Evolutionary conservation across 495 filamentous ascomycete species (phyloP).

Genomic region (Penicillium flavigenum): DNA sequence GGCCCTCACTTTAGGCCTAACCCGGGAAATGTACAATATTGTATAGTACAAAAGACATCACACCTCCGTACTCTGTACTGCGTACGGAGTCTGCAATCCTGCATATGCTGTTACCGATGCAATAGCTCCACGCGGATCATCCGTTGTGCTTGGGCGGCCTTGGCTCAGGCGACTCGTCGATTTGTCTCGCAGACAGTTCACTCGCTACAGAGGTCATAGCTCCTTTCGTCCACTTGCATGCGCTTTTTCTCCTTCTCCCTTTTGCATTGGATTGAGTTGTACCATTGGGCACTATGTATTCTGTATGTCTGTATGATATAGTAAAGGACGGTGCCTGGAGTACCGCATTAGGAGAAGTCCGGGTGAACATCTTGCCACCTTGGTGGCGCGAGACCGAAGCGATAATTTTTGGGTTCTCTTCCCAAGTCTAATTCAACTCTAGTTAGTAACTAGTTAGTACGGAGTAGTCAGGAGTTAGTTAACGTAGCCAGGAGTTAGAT

Average conservation of each 20-base stretch:
- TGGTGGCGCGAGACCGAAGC: constrained; percentile 2
- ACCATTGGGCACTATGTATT: background rate
- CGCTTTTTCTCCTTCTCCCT: background rate
- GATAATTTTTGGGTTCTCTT: background rate
- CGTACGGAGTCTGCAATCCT: background rate
- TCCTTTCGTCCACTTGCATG: constrained; percentile 1
- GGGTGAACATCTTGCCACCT: constrained; percentile 13
- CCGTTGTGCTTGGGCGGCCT: constrained; percentile 10
- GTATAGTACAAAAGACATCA: too few species aligned
- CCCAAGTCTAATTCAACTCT: background rate
- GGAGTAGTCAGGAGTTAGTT: background rate
- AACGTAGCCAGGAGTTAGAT: too few species aligned
- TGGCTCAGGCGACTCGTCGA: constrained; percentile 18
- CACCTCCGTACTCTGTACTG: too few species aligned
- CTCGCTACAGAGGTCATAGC: constrained; percentile 9
- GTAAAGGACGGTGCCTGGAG: background rate
- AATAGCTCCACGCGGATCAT: constrained; percentile 19
- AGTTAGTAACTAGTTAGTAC: background rate
- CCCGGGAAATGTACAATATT: background rate
- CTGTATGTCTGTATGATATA: background rate
- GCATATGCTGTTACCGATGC: constrained; percentile 8
- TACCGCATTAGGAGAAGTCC: constrained; percentile 1
- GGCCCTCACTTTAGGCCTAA: constrained; percentile 12
- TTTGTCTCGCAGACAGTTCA: constrained; percentile 12
- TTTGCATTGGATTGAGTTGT: background rate